Base-by-base conservation (phyloP, 2,329 filamentous ascomycete species). In the Colletotrichum graminicola region DNA sequence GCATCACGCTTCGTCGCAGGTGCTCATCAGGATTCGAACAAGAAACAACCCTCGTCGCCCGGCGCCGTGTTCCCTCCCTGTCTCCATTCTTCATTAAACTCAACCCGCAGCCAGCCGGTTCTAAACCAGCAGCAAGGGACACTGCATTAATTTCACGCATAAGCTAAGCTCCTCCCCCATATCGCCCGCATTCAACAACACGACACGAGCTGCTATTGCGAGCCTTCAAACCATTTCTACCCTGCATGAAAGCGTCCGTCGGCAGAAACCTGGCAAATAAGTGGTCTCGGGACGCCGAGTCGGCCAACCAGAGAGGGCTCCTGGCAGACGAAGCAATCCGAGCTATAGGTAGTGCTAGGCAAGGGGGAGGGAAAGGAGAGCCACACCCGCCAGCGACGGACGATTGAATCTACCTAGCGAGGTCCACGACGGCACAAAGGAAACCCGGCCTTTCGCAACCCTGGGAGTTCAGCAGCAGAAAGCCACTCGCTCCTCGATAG, bases 51-150 rank as follows among this genome's bases (percentile, higher is more conserved):
- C 18, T 32, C 23, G 18, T 45, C 47, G 11, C 61, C 23, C 21
- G 47, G 47, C 36, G 23, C 16, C 41, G 47, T 55, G 52, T 41
- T 21, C 54, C 21, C 23, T 29, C 54, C 21, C n/a, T 29, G 47
- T 47, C 65, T 69, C 59, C 60, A 64, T 55, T 63, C 69, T 59
- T 69, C 45, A 72, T 72, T 72, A 72, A 69, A 72, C 60, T 69
- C 59, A 45, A 68, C 57, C 59, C 67, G 65, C 59, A 71, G 63
- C 56, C 45, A 29, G 56, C 34, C 47, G 34, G 26, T 49, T 10
- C n/a, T 45, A 23, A 51, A 59, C 60, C 59, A 14, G 61, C 49
- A 63, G 47, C 45, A 63, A 69, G 69, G 69, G 64, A 32, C 43
- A 45, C 54, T n/a, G 65, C 34, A 39, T 60, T 60, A 68, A 69